Evolutionary conservation across 768 basidiomycete species (phyloP), one percentile per base, ranked within the genome.

Genomic region (Mycena vitilis): DNA sequence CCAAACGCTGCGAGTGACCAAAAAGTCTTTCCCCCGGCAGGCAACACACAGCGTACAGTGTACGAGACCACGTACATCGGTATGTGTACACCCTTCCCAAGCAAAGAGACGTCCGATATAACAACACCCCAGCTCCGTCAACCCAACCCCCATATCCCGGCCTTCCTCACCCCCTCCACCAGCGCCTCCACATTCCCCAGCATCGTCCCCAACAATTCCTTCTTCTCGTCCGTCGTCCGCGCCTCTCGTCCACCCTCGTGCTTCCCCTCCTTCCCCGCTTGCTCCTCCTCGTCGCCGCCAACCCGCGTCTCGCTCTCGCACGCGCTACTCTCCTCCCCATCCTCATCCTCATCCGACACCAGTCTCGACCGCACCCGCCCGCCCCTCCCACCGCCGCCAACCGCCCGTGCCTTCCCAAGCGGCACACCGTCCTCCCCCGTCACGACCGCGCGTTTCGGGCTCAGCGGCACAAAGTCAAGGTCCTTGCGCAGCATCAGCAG

Each of bases 171-270:
- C 0, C 95, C 91, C 69, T 95, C 94, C 7, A 97, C 94, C 12
- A 97, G 84, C 37, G 93, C 91, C 76, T 96, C 95, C 4, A 97
- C 95, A 76, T 97, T 96, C 5, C 94, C 95, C 51, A 97, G 78
- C 88, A 95, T 91, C 52, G 87, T 90, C 0, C 92, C 91, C 65
- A 97, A 75, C 51, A 93, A 77, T 75, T 89, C 88, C 78, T 91
- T 95, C 82, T 95, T 95, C 80, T 95, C 92, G 66, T 93, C 91
- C 49, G 89, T 94, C 49, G 89, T 91, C 72, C 85, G 84, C 69
- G 81, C 71, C 40, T 69, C 62, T 34, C 16, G n/a, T 22, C 22
- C 54, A 4, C 4, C 73, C 56, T 40, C 67, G 37, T 60, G 11
- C 30, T 11, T 42, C 25, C 16, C 53, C 57, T 81, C 76, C 30